Base-by-base conservation (phyloP, 768 basidiomycete genomes). In the Mycena floridula region DNA sequence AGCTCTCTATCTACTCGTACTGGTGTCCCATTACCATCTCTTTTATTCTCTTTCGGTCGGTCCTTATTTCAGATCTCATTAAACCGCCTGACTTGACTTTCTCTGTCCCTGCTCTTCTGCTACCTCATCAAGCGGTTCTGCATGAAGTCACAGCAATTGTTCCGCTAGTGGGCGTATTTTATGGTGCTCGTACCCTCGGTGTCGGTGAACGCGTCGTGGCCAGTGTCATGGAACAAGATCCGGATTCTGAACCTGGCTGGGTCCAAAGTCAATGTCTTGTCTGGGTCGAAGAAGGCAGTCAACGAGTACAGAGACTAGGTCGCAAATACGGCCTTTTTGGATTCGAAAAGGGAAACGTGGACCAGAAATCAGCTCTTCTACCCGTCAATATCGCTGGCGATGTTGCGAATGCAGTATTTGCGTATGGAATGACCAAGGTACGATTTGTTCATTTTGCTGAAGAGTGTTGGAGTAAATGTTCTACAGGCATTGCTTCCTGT, bases 81-180 rank as follows among this genome's bases (percentile, higher is more conserved):
- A n/a, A n/a, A n/a, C n/a, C n/a, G n/a, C n/a, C n/a, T n/a, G n/a
- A n/a, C n/a, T n/a, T n/a, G n/a, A n/a, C n/a, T n/a, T n/a, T n/a
- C n/a, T n/a, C n/a, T n/a, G n/a, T n/a, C n/a, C n/a, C n/a, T n/a
- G n/a, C n/a, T n/a, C n/a, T n/a, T n/a, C n/a, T n/a, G n/a, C n/a
- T n/a, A n/a, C n/a, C n/a, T n/a, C n/a, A n/a, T n/a, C n/a, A n/a
- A n/a, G n/a, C n/a, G 5, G 64, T 93, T 43, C 69, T 96, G 2
- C 93, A 96, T 57, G 92, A 96, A 57, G 50, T 89, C 9, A 92
- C 90, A 0, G 90, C 92, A 0, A 56, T 93, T 41, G 69, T 80
- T 0, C 89, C 92, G 2, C 72, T 93, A 23, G 73, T 84, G 4
- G 76, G 79, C 26, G 58, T 88, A 28, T 95, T 91, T 60, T 89